Conservation (phyloP, 441 rosid species). For the Euphorbia celastroides region DNA sequence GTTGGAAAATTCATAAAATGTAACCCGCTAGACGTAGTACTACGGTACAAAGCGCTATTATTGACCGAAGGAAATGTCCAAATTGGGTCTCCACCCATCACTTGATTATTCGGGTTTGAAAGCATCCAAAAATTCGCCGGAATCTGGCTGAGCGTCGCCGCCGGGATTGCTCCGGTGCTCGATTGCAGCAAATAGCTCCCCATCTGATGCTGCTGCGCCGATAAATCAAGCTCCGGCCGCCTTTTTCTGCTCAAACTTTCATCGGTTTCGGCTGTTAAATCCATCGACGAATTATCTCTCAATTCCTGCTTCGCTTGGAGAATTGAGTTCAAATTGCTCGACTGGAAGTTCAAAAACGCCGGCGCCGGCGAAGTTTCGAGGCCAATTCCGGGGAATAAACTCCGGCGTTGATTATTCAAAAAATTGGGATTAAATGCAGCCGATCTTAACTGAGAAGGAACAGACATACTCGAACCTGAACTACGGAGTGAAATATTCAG, state of each 20-base stretch:
- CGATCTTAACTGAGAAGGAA: slow-evolving; percentile 71
- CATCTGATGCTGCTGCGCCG: slow-evolving; percentile 45
- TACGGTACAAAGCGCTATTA: slow-evolving; percentile 42
- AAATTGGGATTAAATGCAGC: slow-evolving; percentile 54
- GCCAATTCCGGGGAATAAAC: slow-evolving; percentile 54
- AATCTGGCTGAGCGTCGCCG: slow-evolving; percentile 36
- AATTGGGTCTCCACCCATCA: slow-evolving; percentile 55
- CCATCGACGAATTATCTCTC: slow-evolving; percentile 41
- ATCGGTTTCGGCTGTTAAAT: slow-evolving; percentile 36
- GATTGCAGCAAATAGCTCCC: slow-evolving; percentile 55
- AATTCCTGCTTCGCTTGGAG: slow-evolving; percentile 68
- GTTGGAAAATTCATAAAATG: slow-evolving; percentile 78
- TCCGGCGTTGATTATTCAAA: slow-evolving; percentile 45
- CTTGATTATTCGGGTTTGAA: slow-evolving; percentile 45
- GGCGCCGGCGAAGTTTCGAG: slow-evolving; percentile 51
- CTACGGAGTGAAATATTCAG: slow-evolving; percentile 87
- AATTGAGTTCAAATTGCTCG: slow-evolving; percentile 36
- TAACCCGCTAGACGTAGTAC: slow-evolving; percentile 52
- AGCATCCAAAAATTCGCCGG: slow-evolving; percentile 72
- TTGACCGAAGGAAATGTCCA: slow-evolving; percentile 61
- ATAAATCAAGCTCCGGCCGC: slow-evolving; percentile 45
- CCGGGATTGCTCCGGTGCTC: slow-evolving; percentile 37
- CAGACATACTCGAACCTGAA: slow-evolving; percentile 85
- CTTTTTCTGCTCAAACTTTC: slow-evolving; percentile 39
- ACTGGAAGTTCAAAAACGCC: slow-evolving; percentile 69